phyloP scores from a whole-genome alignment of 2,329 filamentous ascomycete genomes.

The Paramyrothecium roridum region DNA sequence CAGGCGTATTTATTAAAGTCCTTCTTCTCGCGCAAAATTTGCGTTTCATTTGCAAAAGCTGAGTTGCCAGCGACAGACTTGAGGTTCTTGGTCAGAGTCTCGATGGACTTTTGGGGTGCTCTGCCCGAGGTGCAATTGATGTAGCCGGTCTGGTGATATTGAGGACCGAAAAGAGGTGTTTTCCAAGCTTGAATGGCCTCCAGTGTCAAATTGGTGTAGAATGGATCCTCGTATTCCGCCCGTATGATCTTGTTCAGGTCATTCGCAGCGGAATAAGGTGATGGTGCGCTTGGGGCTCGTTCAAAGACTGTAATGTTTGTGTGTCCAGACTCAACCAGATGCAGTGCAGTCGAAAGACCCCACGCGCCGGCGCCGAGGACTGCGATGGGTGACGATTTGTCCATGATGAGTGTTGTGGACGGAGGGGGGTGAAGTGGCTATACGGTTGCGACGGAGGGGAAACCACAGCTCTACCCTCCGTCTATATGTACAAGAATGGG shows the following conservation, averaged over 20 bases:
- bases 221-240: conserved; percentile 55
- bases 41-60: too few species aligned
- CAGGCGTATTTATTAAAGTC: conserved; percentile 42
- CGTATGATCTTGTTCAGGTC: conserved; percentile 62
- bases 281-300: conserved; percentile 33
- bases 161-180: conserved; percentile 46
- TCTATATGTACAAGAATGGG: too few species aligned
- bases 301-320: conserved; percentile 46
- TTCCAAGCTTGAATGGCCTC: conserved; percentile 52
- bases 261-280: conserved; percentile 49
- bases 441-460: too few species aligned
- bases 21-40: too few species aligned
- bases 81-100: too few species aligned
- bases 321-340: conserved; percentile 40
- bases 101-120: too few species aligned
- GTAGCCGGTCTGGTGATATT: conserved; percentile 39
- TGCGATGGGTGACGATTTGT: too few species aligned
- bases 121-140: conserved; percentile 45
- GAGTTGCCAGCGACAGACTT: too few species aligned
- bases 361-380: conserved; percentile 48
- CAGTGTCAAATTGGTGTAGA: conserved; percentile 52
- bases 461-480: too few species aligned
- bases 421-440: too few species aligned
- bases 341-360: conserved; percentile 46
- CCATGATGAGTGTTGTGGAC: too few species aligned